phyloP scores from a whole-genome alignment of 2,329 filamentous ascomycete species.

The Ramularia collo-cygni region DNA sequence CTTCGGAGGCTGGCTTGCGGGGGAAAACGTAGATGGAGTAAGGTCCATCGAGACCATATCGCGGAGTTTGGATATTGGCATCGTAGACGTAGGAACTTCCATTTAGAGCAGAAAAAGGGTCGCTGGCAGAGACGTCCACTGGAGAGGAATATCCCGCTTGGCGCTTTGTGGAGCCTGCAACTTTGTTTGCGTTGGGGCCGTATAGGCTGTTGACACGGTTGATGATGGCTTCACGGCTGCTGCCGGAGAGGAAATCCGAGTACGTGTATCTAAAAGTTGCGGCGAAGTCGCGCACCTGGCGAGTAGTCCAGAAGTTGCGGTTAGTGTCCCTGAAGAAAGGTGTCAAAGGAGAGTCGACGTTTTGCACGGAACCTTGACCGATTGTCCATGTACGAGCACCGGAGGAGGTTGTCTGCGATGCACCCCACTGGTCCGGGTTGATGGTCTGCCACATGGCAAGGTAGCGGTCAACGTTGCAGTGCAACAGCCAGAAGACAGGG shows the following conservation, averaged over 20 bases:
- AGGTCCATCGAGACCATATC: slow-evolving; percentile 52
- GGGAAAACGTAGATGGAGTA: neutral
- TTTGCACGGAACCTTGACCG: slow-evolving; percentile 41
- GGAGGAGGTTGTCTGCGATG: slow-evolving; percentile 41
- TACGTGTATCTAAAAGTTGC: slow-evolving; percentile 68
- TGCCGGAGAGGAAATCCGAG: slow-evolving; percentile 55
- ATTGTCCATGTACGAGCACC: slow-evolving; percentile 56
- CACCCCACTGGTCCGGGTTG: slow-evolving; percentile 61
- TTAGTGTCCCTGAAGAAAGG: slow-evolving; percentile 58
- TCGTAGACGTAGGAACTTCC: slow-evolving; percentile 57
- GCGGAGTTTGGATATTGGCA: slow-evolving; percentile 57
- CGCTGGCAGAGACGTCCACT: neutral
- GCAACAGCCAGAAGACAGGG: slow-evolving; percentile 71
- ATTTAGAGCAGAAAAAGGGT: slow-evolving; percentile 28
- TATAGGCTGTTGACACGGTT: slow-evolving; percentile 49
- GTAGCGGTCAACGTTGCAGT: slow-evolving; percentile 65
- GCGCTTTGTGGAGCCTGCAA: slow-evolving; percentile 1
- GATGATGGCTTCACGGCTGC: slow-evolving; percentile 40
- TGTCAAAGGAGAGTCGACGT: slow-evolving; percentile 21
- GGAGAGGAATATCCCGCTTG: neutral
- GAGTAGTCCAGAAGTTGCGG: slow-evolving; percentile 63
- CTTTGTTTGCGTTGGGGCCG: slow-evolving; percentile 30
- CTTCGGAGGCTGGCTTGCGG: neutral
- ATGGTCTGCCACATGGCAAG: slow-evolving; percentile 73
- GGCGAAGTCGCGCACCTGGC: slow-evolving; percentile 56